Evolutionary conservation across 164 flowering plant genomes (phyloP), one percentile per base, ranked within the genome.

Genomic region (Dillenia turbinata): DNA sequence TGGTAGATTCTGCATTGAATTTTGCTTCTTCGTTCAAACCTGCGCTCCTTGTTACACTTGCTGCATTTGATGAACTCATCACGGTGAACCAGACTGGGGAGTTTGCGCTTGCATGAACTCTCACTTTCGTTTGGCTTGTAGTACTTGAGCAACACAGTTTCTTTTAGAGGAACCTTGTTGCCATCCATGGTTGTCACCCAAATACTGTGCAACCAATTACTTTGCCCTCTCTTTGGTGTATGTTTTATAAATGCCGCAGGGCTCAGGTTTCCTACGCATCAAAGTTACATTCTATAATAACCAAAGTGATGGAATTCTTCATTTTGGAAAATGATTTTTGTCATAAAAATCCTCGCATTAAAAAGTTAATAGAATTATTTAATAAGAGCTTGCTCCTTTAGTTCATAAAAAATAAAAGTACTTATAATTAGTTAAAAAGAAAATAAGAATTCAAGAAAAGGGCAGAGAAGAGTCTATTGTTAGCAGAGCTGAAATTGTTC

Each of bases 1-100:
- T 79, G 83, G 56, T 65, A 70, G 2, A 52, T 10, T 12, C 68
- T 44, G 52, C 73, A 72, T 10, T 79, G 63, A 22, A 66, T 66
- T 19, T 22, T 46, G 47, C 48, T 72, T 3, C 71, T 59, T 2
- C 59, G 67, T 2, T 49, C 46, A 53, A 79, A 79, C 54, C 83
- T 59, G 6, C 80, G 73, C 8, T 55, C 65, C 15, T 69, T 66
- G 16, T 50, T 54, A 59, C 83, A 79, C 26, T 9, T 7, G 0
- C 64, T 9, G 60, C 82, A 79, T 1, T 10, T 19, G 10, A 79
- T 46, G 51, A 75, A 75, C 65, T 79, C 83, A 10, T 79, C 80
- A 1, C 80, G 57, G 50, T 79, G 83, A 26, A 63, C 46, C 22
- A 19, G 22, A 19, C 22, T 19, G 22, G 22, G 22, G 22, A 51